These are phyloP conservation scores for Axilococcus clingmanii DNA, from an alignment of 139 green algal genomes.

Conservation along the genomic window DNA sequence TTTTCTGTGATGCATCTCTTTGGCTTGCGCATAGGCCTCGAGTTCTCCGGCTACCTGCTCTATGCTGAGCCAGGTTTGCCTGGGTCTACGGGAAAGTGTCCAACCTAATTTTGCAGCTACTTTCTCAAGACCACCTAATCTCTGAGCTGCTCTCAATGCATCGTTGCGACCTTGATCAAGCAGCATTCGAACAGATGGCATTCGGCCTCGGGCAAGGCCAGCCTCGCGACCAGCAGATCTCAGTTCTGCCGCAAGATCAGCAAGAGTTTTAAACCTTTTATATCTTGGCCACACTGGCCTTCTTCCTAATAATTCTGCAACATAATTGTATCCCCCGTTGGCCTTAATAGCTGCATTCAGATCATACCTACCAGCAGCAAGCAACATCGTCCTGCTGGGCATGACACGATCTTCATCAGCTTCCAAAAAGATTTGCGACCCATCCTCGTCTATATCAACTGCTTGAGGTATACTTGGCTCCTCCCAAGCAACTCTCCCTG, in stretches of 20 bases:
- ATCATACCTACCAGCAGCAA: slow-evolving; percentile 28
- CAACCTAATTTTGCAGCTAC: slow-evolving; percentile 4
- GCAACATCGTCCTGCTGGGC: slow-evolving; percentile 10
- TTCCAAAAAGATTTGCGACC: slow-evolving; percentile 9
- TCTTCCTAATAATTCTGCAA: slow-evolving; percentile 16
- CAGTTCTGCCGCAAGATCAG: background rate
- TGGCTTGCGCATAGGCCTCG: background rate
- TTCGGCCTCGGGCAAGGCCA: slow-evolving; percentile 1
- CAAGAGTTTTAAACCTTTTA: background rate
- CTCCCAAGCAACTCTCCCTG: slow-evolving; percentile 6
- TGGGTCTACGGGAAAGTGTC: background rate
- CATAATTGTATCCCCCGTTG: slow-evolving; percentile 21
- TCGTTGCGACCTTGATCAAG: slow-evolving; percentile 22
- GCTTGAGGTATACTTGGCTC: slow-evolving; percentile 1
- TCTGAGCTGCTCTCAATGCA: slow-evolving; percentile 24
- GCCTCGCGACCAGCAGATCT: slow-evolving; percentile 1
- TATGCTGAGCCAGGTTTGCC: background rate
- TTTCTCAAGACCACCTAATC: slow-evolving; percentile 20
- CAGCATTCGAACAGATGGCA: slow-evolving; percentile 14
- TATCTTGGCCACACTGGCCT: slow-evolving; percentile 14
- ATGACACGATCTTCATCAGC: slow-evolving; percentile 19
- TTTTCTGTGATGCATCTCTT: background rate
- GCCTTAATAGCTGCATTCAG: slow-evolving; percentile 30
- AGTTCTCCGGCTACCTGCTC: background rate
- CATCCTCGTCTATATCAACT: slow-evolving; percentile 17